A percentile compares a stretch with the other conserved stretches of the same genome.
phyloP scores from a whole-genome alignment of 176 grass and related monocot genomes.

The Elymus sibiricus region DNA sequence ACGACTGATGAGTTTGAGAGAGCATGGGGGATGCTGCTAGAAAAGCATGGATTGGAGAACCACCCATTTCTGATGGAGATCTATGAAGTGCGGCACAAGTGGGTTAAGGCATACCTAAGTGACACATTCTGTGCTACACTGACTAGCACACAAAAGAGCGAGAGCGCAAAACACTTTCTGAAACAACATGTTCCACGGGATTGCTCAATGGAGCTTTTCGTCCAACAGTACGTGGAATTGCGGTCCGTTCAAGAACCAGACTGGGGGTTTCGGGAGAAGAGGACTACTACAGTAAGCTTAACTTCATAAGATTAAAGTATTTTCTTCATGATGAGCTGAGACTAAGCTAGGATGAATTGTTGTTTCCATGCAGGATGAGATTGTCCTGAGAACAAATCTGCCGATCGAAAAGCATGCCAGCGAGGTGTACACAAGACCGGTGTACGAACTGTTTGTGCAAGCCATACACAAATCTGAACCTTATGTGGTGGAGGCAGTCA shows the following conservation, averaged over 20 bases:
- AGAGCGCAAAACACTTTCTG: neutral
- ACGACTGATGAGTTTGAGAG: conserved; percentile 10
- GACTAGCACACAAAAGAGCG: neutral
- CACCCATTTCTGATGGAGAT: neutral
- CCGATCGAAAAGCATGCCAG: neutral
- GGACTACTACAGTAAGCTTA: neutral
- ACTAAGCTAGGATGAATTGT: neutral
- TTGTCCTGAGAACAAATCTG: neutral
- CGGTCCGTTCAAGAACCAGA: neutral
- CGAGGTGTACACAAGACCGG: neutral
- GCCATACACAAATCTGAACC: neutral
- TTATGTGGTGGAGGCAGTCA: neutral
- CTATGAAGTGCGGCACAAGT: neutral
- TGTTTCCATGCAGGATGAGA: neutral
- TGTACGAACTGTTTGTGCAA: neutral
- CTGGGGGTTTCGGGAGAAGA: neutral
- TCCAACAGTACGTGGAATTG: neutral
- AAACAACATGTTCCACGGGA: neutral
- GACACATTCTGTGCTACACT: neutral
- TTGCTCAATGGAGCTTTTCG: neutral
- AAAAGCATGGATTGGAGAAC: neutral
- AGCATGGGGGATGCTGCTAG: neutral
- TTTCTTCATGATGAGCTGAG: neutral
- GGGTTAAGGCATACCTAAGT: neutral
- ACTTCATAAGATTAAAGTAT: neutral